A percentile compares a stretch with the other conserved stretches of the same genome.
Evolutionary conservation across 805 yeast species (phyloP).

Genomic region (Metschnikowia reukaufii): DNA sequence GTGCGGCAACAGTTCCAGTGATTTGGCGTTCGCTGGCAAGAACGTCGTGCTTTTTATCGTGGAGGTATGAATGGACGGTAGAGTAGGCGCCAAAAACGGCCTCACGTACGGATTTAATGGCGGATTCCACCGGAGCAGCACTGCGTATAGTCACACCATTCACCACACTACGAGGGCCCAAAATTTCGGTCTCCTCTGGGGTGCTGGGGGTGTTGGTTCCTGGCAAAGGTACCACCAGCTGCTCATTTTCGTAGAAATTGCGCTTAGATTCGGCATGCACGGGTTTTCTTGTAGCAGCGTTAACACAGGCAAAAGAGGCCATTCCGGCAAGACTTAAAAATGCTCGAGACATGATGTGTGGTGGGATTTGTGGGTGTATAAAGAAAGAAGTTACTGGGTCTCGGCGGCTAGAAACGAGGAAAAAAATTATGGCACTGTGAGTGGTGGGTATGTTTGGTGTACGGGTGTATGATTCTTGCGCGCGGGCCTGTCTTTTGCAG

Average conservation of each 20-base stretch:
- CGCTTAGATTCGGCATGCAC: conserved; percentile 29
- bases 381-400: neutral
- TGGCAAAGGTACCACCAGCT: conserved; percentile 46
- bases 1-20: conserved; percentile 57
- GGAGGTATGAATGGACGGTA: conserved; percentile 33
- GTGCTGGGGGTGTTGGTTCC: conserved; percentile 49
- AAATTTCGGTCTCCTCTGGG: conserved; percentile 39
- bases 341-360: conserved; percentile 13
- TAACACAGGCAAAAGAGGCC: conserved; percentile 3
- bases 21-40: conserved; percentile 62
- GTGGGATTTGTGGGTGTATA: neutral
- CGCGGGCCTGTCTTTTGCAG: no score
- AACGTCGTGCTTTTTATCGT: conserved; percentile 50
- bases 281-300: conserved; percentile 1
- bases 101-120: conserved; percentile 50
- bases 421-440: neutral
- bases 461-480: no score
- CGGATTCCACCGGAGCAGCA: conserved; percentile 47
- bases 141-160: conserved; percentile 61
- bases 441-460: neutral
- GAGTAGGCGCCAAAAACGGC: conserved; percentile 33
- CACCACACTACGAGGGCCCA: conserved; percentile 49
- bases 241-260: conserved; percentile 52
- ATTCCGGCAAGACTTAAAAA: conserved; percentile 4
- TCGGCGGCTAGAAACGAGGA: neutral